Conservation (phyloP, 768 basidiomycete species). For the Rhizopogon vinicolor region DNA sequence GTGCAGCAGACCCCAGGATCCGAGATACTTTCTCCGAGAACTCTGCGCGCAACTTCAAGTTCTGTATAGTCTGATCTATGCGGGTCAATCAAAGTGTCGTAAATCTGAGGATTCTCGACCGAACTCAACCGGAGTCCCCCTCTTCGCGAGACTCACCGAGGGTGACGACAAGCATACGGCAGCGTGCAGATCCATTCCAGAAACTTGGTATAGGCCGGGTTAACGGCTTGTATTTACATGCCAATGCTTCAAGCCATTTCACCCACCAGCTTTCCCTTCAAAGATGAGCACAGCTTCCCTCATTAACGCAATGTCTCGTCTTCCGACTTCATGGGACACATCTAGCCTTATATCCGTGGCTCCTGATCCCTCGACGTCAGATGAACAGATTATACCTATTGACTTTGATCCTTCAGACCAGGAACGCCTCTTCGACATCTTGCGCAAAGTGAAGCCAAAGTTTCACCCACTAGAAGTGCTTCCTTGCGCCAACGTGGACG, state of each 20-base stretch:
- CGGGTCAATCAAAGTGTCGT: too few species aligned
- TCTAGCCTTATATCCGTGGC: neutral
- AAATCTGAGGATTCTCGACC: neutral
- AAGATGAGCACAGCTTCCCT: neutral
- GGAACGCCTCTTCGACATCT: neutral
- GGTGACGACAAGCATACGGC: too few species aligned
- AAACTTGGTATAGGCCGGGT: too few species aligned
- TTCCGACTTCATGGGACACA: too few species aligned
- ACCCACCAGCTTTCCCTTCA: neutral
- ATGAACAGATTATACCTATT: neutral
- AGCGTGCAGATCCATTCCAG: neutral
- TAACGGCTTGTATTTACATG: neutral
- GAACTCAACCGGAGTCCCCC: too few species aligned
- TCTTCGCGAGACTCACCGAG: too few species aligned
- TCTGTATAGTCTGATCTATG: too few species aligned
- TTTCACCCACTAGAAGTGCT: conserved; percentile 22
- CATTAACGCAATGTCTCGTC: neutral
- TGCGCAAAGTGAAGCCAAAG: conserved; percentile 9
- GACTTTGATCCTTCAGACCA: neutral
- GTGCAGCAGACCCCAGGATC: too few species aligned
- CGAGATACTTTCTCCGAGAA: too few species aligned
- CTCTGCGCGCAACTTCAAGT: too few species aligned
- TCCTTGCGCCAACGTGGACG: conserved; percentile 33
- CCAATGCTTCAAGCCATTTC: neutral
- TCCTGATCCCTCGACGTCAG: neutral